Base-by-base conservation (phyloP, 75 land plant species). In the Pinus taeda region DNA sequence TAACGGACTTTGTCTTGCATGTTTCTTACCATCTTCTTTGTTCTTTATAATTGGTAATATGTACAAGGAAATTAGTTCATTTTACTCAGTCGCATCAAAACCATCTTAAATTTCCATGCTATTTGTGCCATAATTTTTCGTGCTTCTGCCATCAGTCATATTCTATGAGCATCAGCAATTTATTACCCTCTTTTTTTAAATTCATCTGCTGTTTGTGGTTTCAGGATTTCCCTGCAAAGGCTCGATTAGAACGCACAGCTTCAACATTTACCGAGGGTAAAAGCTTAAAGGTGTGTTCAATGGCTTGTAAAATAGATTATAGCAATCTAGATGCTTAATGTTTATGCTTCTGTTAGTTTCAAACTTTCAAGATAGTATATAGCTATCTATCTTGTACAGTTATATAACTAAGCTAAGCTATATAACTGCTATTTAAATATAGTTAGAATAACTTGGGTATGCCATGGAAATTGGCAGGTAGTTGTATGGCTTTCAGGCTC, bases 171-270 rank as follows among this genome's bases (percentile, higher is more conserved):
- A 37, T 30, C 18, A 64, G 37, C 14, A 30, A 0, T 30, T 45
- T 45, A 15, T 64, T 67, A 8, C 7, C 2, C 39, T 67, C 12
- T 39, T 9, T 39, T 9, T 65, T 65, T 65, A 29, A 33, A 65
- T 65, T 36, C 39, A 67, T 39, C n/a, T 17, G 20, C 21, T 67
- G 22, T 36, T 67, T 67, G n/a, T 18, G 20, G 71, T 67, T 67
- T 6, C 71, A 67, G 71, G 45, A 69, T 42, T 69, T 69, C 9
- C 49, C 71, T 69, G 53, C 71, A 20, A 69, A 69, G 53, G 71
- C 71, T 37, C 71, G 42, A 17, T 20, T 69, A 69, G 71, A 39
- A 42, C 71, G 24, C 49, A 20, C 71, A 17, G 11, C 71, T 21
- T 22, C 71, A 7, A 42, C n/a, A 21, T 69, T 69, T 69, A 18